Conservation (phyloP, 169 alveolate species). For the Eimeria brunetti region DNA sequence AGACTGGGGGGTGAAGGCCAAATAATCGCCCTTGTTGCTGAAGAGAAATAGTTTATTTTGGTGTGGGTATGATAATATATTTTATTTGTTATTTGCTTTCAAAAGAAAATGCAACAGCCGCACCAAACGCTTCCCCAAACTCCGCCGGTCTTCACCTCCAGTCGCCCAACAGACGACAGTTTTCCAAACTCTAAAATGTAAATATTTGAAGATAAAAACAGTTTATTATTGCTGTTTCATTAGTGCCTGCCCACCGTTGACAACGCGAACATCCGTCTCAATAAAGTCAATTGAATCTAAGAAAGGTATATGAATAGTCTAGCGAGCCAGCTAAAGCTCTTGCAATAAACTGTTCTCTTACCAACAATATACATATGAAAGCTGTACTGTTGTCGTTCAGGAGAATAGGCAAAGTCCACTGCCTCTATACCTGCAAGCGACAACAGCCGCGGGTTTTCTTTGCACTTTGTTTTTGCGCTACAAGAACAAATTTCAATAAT, state of each 20-base stretch:
- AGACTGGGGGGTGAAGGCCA: slow-evolving; percentile 85
- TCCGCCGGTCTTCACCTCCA: slow-evolving; percentile 84
- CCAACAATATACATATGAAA: slow-evolving; percentile 72
- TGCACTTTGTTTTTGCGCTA: neutral
- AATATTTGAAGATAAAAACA: no score
- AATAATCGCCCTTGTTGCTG: slow-evolving; percentile 79
- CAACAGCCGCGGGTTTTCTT: no score
- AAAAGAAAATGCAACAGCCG: slow-evolving; percentile 73
- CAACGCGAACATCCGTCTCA: slow-evolving; percentile 90
- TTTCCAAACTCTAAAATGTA: slow-evolving; percentile 77
- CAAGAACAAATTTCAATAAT: neutral
- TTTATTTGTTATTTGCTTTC: neutral
- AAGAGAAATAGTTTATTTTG: neutral
- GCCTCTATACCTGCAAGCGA: slow-evolving; percentile 70
- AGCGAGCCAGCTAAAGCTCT: neutral
- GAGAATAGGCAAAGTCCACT: slow-evolving; percentile 45
- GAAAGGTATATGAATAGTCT: neutral
- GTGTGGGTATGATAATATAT: neutral
- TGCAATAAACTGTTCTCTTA: neutral
- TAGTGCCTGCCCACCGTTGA: slow-evolving; percentile 81
- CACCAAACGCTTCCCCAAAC: slow-evolving; percentile 85
- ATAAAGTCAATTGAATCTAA: slow-evolving; percentile 88
- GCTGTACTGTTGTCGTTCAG: slow-evolving; percentile 62
- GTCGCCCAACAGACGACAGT: slow-evolving; percentile 85
- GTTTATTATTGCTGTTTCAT: no score